phyloP scores from a whole-genome alignment of 345 rosid species.

The Alliaria petiolata region DNA sequence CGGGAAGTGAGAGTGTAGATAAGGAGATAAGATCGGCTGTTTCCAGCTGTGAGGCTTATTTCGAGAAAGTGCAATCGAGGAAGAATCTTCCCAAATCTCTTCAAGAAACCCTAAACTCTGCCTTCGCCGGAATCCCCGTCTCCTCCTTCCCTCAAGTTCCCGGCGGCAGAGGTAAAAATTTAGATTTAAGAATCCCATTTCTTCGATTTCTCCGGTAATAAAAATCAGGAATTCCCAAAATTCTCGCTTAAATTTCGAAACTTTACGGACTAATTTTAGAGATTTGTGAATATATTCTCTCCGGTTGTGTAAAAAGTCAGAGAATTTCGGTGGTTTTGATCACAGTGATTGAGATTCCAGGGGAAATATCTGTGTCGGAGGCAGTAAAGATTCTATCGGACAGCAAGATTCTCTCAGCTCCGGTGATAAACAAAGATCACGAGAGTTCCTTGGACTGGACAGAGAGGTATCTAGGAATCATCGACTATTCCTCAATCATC shows the following conservation, averaged over 20 bases:
- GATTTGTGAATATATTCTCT: not conserved
- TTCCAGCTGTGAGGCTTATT: constrained; percentile 63
- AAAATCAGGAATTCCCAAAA: not conserved
- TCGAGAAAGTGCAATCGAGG: constrained; percentile 62
- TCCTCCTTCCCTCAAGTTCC: constrained; percentile 81
- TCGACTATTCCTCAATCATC: constrained; percentile 73
- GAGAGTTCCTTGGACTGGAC: constrained; percentile 54
- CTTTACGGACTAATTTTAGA: not conserved
- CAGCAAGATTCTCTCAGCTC: constrained; percentile 76
- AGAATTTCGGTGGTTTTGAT: not conserved
- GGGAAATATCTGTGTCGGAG: constrained; percentile 62
- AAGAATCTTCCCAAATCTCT: constrained; percentile 65
- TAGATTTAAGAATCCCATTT: not conserved
- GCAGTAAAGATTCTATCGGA: constrained; percentile 71
- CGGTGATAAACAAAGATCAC: constrained; percentile 57
- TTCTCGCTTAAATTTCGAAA: not conserved
- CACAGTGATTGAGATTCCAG: constrained; percentile 77
- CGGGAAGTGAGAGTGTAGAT: constrained; percentile 19
- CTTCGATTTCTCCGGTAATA: not conserved
- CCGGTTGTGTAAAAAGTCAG: not conserved
- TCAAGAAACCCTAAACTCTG: constrained; percentile 69
- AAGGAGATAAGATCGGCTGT: constrained; percentile 34
- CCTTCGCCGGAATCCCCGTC: constrained; percentile 68
- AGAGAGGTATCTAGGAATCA: constrained; percentile 68
- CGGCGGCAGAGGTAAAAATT: constrained; percentile 63